Percentiles rank a stretch among this genome's conserved stretches.
phyloP scores from a whole-genome alignment of 768 basidiomycete species.

The Serendipita indica region DNA sequence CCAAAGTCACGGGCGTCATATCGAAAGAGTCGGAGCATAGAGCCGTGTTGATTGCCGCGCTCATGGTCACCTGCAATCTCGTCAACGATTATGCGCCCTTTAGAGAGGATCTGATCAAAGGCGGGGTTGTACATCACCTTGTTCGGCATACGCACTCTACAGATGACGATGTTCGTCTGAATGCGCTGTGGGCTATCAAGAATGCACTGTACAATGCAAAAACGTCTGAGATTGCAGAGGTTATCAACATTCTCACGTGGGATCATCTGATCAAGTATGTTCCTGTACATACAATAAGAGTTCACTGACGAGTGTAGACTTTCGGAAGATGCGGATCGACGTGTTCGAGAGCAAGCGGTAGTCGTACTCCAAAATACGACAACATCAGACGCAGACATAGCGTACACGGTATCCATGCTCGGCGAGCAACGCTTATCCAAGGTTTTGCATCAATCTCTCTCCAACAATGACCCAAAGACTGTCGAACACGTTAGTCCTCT shows the following conservation, averaged over 20 bases:
- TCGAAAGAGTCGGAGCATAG: conserved; percentile 41
- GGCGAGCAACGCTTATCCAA: conserved; percentile 32
- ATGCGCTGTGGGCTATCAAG: conserved; percentile 75
- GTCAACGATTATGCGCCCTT: conserved; percentile 78
- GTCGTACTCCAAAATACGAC: conserved; percentile 53
- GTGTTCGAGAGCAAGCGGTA: conserved; percentile 57
- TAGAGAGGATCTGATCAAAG: conserved; percentile 43
- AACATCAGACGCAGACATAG: conserved; percentile 48
- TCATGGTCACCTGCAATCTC: conserved; percentile 70
- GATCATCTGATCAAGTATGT: conserved; percentile 39
- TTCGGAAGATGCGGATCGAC: conserved; percentile 36
- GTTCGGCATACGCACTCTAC: conserved; percentile 39
- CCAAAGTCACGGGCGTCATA: conserved; percentile 50
- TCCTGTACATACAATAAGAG: background rate
- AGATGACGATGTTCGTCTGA: conserved; percentile 45
- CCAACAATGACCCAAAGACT: conserved; percentile 38
- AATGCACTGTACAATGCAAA: conserved; percentile 59
- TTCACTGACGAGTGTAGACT: conserved; percentile 27
- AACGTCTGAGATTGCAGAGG: conserved; percentile 42
- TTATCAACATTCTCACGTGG: conserved; percentile 65
- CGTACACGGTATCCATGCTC: conserved; percentile 42
- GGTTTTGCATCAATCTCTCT: conserved; percentile 35
- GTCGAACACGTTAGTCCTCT: conserved; percentile 32
- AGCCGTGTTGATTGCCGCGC: conserved; percentile 53
- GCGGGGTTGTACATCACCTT: conserved; percentile 52